Evolutionary conservation across 495 filamentous ascomycete genomes (phyloP), one percentile per base, ranked within the genome.

Genomic region (Xylaria telfairii): DNA sequence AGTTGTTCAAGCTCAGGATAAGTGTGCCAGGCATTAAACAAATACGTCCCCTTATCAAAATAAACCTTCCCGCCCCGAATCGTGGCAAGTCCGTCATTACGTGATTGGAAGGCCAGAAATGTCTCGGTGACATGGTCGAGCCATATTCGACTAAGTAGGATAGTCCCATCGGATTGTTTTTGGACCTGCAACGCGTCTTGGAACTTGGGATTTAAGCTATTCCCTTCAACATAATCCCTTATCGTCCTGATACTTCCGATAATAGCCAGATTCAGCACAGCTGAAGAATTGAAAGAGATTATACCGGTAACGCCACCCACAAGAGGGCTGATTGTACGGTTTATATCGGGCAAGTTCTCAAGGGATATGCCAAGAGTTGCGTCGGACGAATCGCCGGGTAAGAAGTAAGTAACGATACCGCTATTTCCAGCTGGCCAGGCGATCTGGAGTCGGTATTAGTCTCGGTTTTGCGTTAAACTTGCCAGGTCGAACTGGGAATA

Each of bases 361-460:
- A 91, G 75, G 49, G 79, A 73, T 59, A 90, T 84, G 12, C 79
- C 79, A 8, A 91, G 80, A 2, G 83, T 82, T n/a, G 87, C 86
- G 65, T 89, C 87, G 32, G 80, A 71, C 30, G 85, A 85, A 71
- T 84, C 87, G 42, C 82, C 72, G 3, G 89, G 85, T 28, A 78
- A 78, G 66, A 90, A 90, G 74, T 82, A 90, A 3, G 84, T 74
- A 8, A 82, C 82, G 37, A 84, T 80, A 37, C 89, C 89, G 66
- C 88, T 90, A 74, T 91, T 87, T 13, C 89, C 89, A 12, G 89
- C 87, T 10, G 89, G 88, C 89, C 89, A 91, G 13, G 89, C 89
- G 51, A 91, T 76, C 76, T 78, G 47, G 15, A 42, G 44, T n/a
- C 61, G 26, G 12, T 4, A 42, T 77, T 49, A 77, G 67, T 74